Base-by-base conservation (phyloP, 2,329 filamentous ascomycete genomes). In the Orbilia quercus region DNA sequence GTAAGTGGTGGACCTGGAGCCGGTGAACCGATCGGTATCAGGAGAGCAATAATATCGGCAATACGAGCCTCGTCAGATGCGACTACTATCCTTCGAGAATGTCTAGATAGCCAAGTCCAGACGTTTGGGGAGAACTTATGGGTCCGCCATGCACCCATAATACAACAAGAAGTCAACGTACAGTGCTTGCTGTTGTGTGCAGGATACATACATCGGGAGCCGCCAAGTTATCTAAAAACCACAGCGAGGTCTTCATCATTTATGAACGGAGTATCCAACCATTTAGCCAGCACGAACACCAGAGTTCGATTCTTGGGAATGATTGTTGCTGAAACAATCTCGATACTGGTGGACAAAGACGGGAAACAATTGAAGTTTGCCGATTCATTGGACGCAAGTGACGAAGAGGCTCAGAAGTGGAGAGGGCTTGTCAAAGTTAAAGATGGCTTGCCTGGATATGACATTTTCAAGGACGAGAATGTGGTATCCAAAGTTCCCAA, bases 121-220 rank as follows among this genome's bases (percentile, higher is more conserved):
- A 73, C 63, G 25, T 96, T 98, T 80, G 91, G 91, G 0, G 93
- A 97, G 77, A 87, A 90, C 54, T 83, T 98, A 9, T 96, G 92
- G 78, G 92, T 98, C 76, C 90, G 88, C 67, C 92, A 98, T 80
- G 87, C 90, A 0, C 89, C 93, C 3, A 86, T 90, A n/a, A 79
- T 95, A 40, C 90, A 93, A 78, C 95, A 99, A 84, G 91, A 98
- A 85, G 92, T 88, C 23, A 90, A 93, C 78, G 86, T 91, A 1
- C 91, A 98, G 80, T 85, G 90, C 5, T 82, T 97, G 1, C 86
- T 96, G 0, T 83, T 98, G 1, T 84, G 87, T 48, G 89, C 91
- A 11, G 91, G 92, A 7, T 92, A 92, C 78, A 83, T 96, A 0
- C 84, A 90, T 73, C 86, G 90, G 48, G 81, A 85, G 14, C 84